Conservation (phyloP, 2,329 filamentous ascomycete species). For the Scedosporium aurantiacum region DNA sequence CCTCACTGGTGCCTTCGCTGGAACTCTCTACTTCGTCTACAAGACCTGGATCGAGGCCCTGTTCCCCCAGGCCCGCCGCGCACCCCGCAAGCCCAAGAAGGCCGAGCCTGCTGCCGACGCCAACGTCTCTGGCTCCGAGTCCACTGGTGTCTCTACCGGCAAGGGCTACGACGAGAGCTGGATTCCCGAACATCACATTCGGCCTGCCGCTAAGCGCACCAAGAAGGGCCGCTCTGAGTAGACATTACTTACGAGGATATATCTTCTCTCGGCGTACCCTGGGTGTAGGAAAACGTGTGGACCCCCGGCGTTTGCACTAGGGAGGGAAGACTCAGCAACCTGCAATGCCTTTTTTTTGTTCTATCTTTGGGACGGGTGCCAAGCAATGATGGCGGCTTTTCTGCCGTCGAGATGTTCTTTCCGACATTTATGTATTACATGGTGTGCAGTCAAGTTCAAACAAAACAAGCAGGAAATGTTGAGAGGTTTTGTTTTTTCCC, state of each 20-base stretch:
- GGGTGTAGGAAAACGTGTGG: background rate
- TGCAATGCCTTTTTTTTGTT: background rate
- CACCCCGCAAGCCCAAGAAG: slow-evolving; percentile 56
- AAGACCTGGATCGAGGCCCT: slow-evolving; percentile 94
- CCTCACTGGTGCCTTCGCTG: slow-evolving; percentile 66
- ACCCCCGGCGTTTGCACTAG: background rate
- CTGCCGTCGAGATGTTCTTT: background rate
- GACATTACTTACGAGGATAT: slow-evolving; percentile 3
- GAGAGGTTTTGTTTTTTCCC: background rate
- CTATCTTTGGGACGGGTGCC: background rate
- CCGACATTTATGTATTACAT: background rate
- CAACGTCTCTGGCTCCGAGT: slow-evolving; percentile 52
- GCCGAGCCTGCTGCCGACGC: slow-evolving; percentile 50
- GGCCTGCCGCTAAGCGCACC: slow-evolving; percentile 60
- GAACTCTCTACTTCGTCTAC: slow-evolving; percentile 91
- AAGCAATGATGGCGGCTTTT: background rate
- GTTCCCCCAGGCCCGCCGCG: slow-evolving; percentile 78
- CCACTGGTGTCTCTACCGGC: slow-evolving; percentile 50
- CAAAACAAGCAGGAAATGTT: background rate
- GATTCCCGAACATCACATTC: slow-evolving; percentile 84
- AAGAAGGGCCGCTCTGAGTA: slow-evolving; percentile 44
- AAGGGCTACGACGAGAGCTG: slow-evolving; percentile 84
- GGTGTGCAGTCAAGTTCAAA: background rate
- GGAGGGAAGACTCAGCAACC: background rate
- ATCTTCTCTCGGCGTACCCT: background rate